Conservation (phyloP, 768 basidiomycete genomes). For the Russula sp. region DNA sequence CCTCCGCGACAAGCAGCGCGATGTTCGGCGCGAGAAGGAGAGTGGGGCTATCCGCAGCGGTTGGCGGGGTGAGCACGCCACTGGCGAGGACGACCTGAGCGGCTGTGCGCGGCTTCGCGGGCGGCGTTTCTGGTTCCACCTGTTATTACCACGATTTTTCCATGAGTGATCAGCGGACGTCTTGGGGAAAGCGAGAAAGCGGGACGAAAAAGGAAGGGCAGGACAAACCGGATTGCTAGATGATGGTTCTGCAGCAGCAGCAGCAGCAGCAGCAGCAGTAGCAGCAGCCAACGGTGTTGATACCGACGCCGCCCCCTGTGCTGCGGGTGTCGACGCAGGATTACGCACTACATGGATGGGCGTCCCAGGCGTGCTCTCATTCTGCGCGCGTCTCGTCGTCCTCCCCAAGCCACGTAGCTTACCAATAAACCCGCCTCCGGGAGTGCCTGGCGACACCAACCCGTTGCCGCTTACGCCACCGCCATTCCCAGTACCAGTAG, state of each 20-base stretch:
- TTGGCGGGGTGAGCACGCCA: constrained; percentile 55
- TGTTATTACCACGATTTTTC: constrained; percentile 12
- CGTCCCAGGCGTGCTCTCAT: constrained; percentile 24
- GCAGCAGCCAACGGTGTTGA: not conserved
- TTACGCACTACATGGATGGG: not conserved
- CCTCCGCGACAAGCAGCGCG: constrained; percentile 73
- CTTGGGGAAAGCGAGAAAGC: not conserved
- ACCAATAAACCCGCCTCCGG: constrained; percentile 61
- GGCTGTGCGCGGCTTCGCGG: constrained; percentile 39
- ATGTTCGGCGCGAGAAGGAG: constrained; percentile 52
- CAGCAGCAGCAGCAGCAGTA: not conserved
- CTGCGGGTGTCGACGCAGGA: not conserved
- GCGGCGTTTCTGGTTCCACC: not conserved
- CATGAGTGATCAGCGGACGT: not conserved
- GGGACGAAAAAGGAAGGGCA: not conserved
- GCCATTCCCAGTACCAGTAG: not conserved
- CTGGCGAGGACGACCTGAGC: constrained; percentile 46
- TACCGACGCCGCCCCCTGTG: not conserved
- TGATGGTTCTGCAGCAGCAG: not conserved
- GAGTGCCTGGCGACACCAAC: constrained; percentile 19
- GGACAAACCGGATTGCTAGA: not conserved
- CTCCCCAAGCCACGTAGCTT: constrained; percentile 71
- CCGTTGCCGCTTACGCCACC: not conserved
- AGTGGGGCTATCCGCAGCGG: constrained; percentile 64
- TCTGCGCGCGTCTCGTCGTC: constrained; percentile 35